These are phyloP conservation scores for Lithospermum erythrorhizon DNA, from an alignment of 257 asterid species.

Conservation along the genomic window DNA sequence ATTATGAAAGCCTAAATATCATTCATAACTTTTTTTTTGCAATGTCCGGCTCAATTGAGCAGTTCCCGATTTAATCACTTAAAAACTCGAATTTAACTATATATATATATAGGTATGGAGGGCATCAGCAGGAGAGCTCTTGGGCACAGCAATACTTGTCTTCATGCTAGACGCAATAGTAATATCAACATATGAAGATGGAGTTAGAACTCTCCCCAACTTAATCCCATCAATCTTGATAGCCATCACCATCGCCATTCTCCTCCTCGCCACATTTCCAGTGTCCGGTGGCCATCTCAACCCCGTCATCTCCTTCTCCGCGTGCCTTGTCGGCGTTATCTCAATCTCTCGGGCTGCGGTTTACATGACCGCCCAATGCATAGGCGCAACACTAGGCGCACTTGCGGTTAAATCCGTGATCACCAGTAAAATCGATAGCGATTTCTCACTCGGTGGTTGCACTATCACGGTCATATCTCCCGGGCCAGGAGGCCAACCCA, in stretches of 20 bases:
- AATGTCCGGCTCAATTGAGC: too few species aligned
- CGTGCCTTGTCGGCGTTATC: conserved; percentile 56
- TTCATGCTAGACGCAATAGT: conserved; percentile 63
- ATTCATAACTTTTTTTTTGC: too few species aligned
- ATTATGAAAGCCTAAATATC: too few species aligned
- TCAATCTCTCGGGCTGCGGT: conserved; percentile 49
- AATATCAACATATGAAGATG: conserved; percentile 43
- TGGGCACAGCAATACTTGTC: conserved; percentile 57
- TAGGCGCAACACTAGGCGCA: conserved; percentile 58
- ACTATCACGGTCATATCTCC: conserved; percentile 37
- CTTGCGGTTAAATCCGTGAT: conserved; percentile 59
- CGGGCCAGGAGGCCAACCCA: conserved; percentile 37
- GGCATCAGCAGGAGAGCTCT: conserved; percentile 62
- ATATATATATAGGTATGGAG: conserved; percentile 48
- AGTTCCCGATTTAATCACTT: too few species aligned
- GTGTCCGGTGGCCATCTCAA: conserved; percentile 79
- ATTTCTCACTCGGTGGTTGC: conserved; percentile 65
- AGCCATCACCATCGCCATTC: conserved; percentile 40
- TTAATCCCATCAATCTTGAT: conserved; percentile 39
- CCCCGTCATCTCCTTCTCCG: conserved; percentile 73
- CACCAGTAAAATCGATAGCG: conserved; percentile 23
- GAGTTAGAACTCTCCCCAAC: conserved; percentile 39
- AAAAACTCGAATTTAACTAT: background rate
- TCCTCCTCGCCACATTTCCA: conserved; percentile 60
- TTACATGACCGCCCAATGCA: conserved; percentile 47